These are phyloP conservation scores for Maudiozyma barnettii DNA, from an alignment of 805 yeast species.

Conservation along the genomic window DNA sequence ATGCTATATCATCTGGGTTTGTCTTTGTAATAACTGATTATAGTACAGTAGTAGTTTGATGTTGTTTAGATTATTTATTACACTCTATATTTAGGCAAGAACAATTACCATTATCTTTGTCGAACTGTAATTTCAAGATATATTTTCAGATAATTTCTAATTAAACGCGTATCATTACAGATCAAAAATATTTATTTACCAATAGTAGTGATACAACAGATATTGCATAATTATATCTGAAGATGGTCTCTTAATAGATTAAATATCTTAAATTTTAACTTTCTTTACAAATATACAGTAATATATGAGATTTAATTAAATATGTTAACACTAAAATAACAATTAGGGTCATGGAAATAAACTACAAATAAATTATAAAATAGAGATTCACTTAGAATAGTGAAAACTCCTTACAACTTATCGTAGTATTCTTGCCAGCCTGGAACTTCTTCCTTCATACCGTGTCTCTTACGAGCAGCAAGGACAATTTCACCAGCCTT, in stretches of 20 bases:
- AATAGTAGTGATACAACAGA: no score
- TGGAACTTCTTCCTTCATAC: slow-evolving; percentile 95
- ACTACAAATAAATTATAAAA: slow-evolving; percentile 10
- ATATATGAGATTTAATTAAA: slow-evolving; percentile 5
- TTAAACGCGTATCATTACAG: not conserved
- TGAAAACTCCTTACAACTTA: slow-evolving; percentile 47
- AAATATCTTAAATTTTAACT: not conserved
- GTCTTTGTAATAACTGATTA: not conserved
- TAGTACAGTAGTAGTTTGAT: no score
- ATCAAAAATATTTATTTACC: no score
- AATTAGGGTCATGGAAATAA: not conserved
- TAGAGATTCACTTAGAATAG: slow-evolving; percentile 3
- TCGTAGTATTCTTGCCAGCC: slow-evolving; percentile 99
- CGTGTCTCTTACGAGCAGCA: slow-evolving; percentile 86
- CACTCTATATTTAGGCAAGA: no score
- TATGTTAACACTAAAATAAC: slow-evolving; percentile 1
- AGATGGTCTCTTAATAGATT: not conserved
- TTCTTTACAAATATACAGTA: slow-evolving; percentile 1
- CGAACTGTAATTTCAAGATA: no score
- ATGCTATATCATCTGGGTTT: slow-evolving; percentile 23
- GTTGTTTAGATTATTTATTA: no score
- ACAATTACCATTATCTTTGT: no score
- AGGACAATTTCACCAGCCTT: slow-evolving; percentile 58
- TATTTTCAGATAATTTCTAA: not conserved
- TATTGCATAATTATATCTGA: no score